A percentile compares a stretch with the other conserved stretches of the same genome.
phyloP scores from a whole-genome alignment of 352 stramenopile species.

The Globisporangium middletonii region DNA sequence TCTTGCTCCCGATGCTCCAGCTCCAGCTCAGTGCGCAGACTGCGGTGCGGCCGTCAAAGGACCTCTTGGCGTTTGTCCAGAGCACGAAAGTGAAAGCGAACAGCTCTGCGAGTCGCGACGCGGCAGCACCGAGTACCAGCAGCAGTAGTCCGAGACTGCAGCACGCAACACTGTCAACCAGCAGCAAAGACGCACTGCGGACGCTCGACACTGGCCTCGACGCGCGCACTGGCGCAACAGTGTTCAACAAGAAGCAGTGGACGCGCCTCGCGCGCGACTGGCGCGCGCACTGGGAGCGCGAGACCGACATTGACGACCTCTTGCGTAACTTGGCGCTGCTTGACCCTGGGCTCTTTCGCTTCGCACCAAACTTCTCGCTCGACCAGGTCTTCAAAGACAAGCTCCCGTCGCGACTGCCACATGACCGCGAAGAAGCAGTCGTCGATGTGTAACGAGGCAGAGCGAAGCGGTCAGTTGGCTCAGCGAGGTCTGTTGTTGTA shows the following conservation, averaged over 20 bases:
- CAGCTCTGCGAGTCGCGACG: not conserved
- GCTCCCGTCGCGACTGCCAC: conserved; percentile 52
- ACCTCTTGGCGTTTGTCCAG: conserved; percentile 38
- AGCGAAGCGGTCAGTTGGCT: too few species aligned
- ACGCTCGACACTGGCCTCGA: conserved; percentile 17
- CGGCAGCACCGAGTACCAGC: not conserved
- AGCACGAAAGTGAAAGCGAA: conserved; percentile 15
- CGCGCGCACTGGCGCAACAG: conserved; percentile 7
- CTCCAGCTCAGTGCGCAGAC: conserved; percentile 39
- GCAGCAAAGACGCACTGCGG: not conserved
- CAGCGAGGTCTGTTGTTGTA: too few species aligned
- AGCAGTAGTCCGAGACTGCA: not conserved
- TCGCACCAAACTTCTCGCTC: conserved; percentile 33
- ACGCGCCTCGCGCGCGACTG: conserved; percentile 29
- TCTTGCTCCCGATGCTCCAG: conserved; percentile 42
- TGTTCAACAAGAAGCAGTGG: conserved; percentile 55
- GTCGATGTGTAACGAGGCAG: conserved; percentile 45
- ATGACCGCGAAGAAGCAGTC: conserved; percentile 62
- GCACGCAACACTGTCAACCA: conserved; percentile 9
- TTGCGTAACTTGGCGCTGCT: conserved; percentile 25
- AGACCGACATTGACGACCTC: conserved; percentile 28
- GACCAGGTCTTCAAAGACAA: conserved; percentile 78
- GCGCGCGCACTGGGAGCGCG: conserved; percentile 41
- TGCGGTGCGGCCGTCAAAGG: conserved; percentile 30
- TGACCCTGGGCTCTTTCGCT: conserved; percentile 18